A percentile compares a stretch with the other conserved stretches of the same genome.
phyloP scores from a whole-genome alignment of 768 basidiomycete species.

The Tulasnella sp. region DNA sequence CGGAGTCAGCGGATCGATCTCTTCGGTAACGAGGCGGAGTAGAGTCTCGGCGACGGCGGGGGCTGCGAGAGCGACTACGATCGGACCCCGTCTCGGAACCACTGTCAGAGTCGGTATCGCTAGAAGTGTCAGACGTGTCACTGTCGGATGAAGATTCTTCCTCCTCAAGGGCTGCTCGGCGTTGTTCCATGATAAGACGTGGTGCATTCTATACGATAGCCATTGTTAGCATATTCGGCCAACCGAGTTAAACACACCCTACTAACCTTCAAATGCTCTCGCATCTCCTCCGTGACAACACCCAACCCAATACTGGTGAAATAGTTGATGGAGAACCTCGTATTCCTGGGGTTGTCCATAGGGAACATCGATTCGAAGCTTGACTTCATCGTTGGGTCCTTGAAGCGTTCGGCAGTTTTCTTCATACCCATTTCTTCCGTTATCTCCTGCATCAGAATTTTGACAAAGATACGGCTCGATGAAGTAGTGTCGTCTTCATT shows the following conservation, averaged over 20 bases:
- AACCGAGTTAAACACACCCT: background rate
- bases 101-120: slow-evolving; percentile 32
- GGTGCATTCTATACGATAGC: slow-evolving; percentile 69
- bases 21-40: slow-evolving; percentile 29
- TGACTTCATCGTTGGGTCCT: slow-evolving; percentile 72
- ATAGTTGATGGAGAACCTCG: slow-evolving; percentile 94
- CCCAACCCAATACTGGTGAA: slow-evolving; percentile 94
- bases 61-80: slow-evolving; percentile 31
- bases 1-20: slow-evolving; percentile 20
- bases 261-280: slow-evolving; percentile 86
- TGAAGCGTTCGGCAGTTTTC: slow-evolving; percentile 80
- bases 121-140: slow-evolving; percentile 26
- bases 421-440: slow-evolving; percentile 91
- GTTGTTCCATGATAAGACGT: slow-evolving; percentile 87
- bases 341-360: slow-evolving; percentile 92
- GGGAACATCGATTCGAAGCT: slow-evolving; percentile 88
- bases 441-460: slow-evolving; percentile 94
- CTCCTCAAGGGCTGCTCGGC: slow-evolving; percentile 71
- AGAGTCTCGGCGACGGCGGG: slow-evolving; percentile 27
- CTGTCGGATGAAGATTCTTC: slow-evolving; percentile 50
- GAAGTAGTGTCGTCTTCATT: slow-evolving; percentile 98
- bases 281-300: slow-evolving; percentile 89
- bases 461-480: slow-evolving; percentile 93
- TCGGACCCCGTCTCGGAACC: slow-evolving; percentile 40
- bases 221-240: background rate